phyloP scores from a whole-genome alignment of 108 stramenopile genomes.

The Cyclotella kingstonii region DNA sequence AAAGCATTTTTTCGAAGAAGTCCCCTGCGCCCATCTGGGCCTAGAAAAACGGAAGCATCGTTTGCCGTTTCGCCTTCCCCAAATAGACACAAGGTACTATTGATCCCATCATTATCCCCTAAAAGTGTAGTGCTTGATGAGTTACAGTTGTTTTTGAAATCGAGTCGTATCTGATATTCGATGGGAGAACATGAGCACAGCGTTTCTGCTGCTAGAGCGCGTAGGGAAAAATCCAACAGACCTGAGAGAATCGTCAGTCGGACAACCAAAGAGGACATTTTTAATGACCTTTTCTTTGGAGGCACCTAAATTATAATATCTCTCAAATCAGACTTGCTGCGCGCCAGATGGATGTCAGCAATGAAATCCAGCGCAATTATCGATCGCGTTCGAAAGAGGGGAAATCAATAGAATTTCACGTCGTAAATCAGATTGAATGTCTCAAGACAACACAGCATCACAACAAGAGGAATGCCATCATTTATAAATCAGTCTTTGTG shows the following conservation, averaged over 20 bases:
- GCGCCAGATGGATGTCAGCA: too few species aligned
- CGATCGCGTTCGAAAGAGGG: too few species aligned
- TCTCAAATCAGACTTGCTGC: too few species aligned
- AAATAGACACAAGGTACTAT: slow-evolving; percentile 7
- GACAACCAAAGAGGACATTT: too few species aligned
- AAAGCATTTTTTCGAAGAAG: not conserved
- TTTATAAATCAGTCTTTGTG: too few species aligned
- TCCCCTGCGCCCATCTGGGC: not conserved
- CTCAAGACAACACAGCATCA: too few species aligned
- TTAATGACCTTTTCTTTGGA: too few species aligned
- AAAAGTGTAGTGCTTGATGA: slow-evolving; percentile 1
- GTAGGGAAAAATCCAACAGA: not conserved
- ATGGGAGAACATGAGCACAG: slow-evolving; percentile 17
- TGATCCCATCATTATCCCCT: slow-evolving; percentile 1
- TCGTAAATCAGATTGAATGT: too few species aligned
- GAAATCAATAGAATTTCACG: too few species aligned
- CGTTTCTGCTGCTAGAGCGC: not conserved
- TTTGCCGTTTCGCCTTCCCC: not conserved
- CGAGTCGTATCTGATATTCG: slow-evolving; percentile 3
- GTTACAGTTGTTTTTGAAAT: slow-evolving; percentile 2
- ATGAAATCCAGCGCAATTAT: too few species aligned
- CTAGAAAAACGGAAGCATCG: not conserved
- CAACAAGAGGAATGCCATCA: too few species aligned
- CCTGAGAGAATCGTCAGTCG: not conserved
- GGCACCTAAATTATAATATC: too few species aligned